phyloP scores from a whole-genome alignment of 2,329 filamentous ascomycete species.

The Aspergillaceae sp. region DNA sequence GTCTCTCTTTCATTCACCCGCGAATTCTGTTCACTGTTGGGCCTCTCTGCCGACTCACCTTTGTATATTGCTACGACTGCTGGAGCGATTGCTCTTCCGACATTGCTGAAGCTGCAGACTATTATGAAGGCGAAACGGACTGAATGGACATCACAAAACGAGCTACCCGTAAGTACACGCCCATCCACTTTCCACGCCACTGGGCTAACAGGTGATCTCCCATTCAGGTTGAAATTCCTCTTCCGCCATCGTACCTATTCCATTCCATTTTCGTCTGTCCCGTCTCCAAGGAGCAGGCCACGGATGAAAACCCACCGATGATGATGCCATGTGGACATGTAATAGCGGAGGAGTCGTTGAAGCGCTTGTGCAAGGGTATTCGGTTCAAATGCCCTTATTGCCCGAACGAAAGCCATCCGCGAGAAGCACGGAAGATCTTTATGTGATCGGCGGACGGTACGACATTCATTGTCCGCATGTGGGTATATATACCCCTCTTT shows the following conservation, averaged over 20 bases:
- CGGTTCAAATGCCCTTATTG: constrained; percentile 97
- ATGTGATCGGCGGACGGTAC: constrained; percentile 37
- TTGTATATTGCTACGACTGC: constrained; percentile 89
- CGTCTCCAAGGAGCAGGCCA: constrained; percentile 92
- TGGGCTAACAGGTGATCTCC: constrained; percentile 16
- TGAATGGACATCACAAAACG: constrained; percentile 87
- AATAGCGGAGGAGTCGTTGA: constrained; percentile 74
- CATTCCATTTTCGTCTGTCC: constrained; percentile 98
- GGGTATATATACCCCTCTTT: too few species aligned
- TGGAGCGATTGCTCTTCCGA: constrained; percentile 82
- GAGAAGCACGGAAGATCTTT: constrained; percentile 66
- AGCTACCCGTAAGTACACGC: constrained; percentile 63
- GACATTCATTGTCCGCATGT: too few species aligned
- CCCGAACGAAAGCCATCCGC: constrained; percentile 68
- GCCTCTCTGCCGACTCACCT: constrained; percentile 81
- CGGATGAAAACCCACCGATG: constrained; percentile 87
- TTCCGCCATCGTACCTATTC: constrained; percentile 61
- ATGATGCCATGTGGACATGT: constrained; percentile 96
- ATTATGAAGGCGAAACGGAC: constrained; percentile 85
- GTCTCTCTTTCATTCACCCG: constrained; percentile 80
- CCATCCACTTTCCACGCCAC: constrained; percentile 39
- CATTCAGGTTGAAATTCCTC: constrained; percentile 53
- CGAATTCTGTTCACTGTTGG: constrained; percentile 88
- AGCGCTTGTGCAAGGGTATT: constrained; percentile 66
- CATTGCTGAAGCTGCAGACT: constrained; percentile 75